Evolutionary conservation across 352 stramenopile species (phyloP), one percentile per base, ranked within the genome.

Genomic region (Globisporangium heterothallicum): DNA sequence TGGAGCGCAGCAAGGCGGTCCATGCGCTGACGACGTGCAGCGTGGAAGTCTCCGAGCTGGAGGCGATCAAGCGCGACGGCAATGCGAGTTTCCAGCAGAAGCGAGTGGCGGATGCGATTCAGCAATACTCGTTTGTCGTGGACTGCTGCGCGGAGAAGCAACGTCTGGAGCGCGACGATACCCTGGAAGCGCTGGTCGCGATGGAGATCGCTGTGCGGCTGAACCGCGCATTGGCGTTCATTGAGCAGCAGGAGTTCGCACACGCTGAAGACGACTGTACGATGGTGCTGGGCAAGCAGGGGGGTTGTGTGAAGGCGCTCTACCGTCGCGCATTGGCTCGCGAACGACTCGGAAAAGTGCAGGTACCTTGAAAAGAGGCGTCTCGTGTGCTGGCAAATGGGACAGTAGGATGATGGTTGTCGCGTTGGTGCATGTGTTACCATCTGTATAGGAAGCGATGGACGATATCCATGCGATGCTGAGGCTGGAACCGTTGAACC

Each of bases 261-360:
- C 13, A 26, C 3, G 78, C 74, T 8, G 81, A 88, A 26, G 53
- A 84, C 27, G 84, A 97, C 18, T 96, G 92, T 18, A 70, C 64
- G 4, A 57, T 60, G 3, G 88, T 81, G 13, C 59, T 98, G 6
- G 16, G 44, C 6, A 68, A 78, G 24, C 76, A 97, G 14, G n/a
- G 58, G 0, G 53, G 42, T 4, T 88, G 90, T 58, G 71, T 97
- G 27, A 98, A 98, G 65, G 92, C 88, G 0, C 67, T 91, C 6
- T 98, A 97, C 55, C 70, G 94, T 7, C 71, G 89, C 26, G 88
- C 88, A 0, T 42, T 93, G 14, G 86, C 83, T 6, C 64, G 76
- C 46, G 73, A 92, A 27, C 78, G 72, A 24, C 51, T 97, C 35
- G 76, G 74, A 13, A 73, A 94, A 21, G 55, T 68, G 13, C 67